Evolutionary conservation across 139 green algal genomes (phyloP), one percentile per base, ranked within the genome.

Genomic region (Closterium sp.): DNA sequence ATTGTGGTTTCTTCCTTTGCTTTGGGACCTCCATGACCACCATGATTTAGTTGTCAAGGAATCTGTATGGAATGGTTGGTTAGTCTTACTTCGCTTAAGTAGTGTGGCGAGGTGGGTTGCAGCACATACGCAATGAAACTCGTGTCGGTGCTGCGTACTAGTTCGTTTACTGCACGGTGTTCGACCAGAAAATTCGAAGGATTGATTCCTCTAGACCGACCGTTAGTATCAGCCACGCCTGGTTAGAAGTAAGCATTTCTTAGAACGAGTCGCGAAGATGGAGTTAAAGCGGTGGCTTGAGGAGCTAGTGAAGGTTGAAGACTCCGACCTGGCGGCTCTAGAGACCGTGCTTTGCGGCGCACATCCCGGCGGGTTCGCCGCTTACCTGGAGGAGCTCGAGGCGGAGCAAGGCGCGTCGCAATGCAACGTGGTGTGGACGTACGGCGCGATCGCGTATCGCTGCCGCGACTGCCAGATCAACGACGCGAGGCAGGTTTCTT

Each of bases 371-470:
- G 88, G 88, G 17, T 79, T 90, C 38, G 88, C 0, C 38, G 38
- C 22, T 30, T 90, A 90, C 27, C 34, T 90, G 27, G 88, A 70
- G 27, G 88, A 90, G 10, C 88, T 90, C 21, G n/a, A 90, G 88
- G 28, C n/a, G 24, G 27, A 90, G 88, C 28, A 31, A 22, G 88
- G 38, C 42, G 38, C 88, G 38, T 70, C 29, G 88, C 88, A 90
- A 28, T 90, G 88, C 42, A 90, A 31, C 88, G 42, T 79, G 28
- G 88, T 90, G 88, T 90, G 88, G 88, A 90, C 88, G 42, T 84
- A 30, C 27, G 88, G 88, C 27, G 42, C 38, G n/a, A 90, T 90
- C 88, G 88, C 88, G 88, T 90, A 90, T 31, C 34, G 88, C 19
- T 90, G 88, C 88, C 34, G 88, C 27, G 42, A 70, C 88, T 90